Evolutionary conservation across 768 basidiomycete genomes (phyloP), one percentile per base, ranked within the genome.

Genomic region (Leccinum uliginosum): DNA sequence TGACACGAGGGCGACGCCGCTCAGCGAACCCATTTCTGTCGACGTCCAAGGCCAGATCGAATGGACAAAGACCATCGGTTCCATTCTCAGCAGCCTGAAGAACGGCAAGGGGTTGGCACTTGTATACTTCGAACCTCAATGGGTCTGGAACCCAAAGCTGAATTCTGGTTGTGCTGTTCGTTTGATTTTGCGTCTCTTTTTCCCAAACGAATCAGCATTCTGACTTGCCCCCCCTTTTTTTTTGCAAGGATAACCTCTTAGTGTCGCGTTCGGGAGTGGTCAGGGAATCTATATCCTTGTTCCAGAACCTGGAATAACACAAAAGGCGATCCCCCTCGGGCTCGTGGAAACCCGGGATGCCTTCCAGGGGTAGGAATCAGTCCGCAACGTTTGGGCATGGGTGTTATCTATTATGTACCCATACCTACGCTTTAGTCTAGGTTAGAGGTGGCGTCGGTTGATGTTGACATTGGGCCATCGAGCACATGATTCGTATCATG

Each of bases 91-190:
- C 27, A 15, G 23, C 34, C 10, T 8, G 9, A 4, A 32, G 0
- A 30, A 32, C 45, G 32, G 40, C 43, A 64, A 53, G 56, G 55
- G 45, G 17, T n/a, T 65, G 17, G 59, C 46, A 29, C 17, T 65
- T 12, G 40, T 54, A n/a, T 56, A 58, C 35, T 65, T 27, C 34
- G 63, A 63, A n/a, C 54, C 58, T 9, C 48, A 40, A 14, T 63
- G 62, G 54, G 5, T 40, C 14, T 32, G 40, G 3, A 65, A 64
- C 15, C 10, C 56, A 1, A 23, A 14, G 15, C 7, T 61, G 15
- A 46, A 6, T 24, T 65, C 63, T 35, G 4, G 8, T 12, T 64
- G 63, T 12, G 4, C 40, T n/a, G 62, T 56, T 21, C 9, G 62
- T 63, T n/a, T 14, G 17, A 45, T 45, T 35, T 24, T 7, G n/a